Evolutionary conservation across 2,329 filamentous ascomycete genomes (phyloP).

Genomic region (Talaromyces funiculosus): DNA sequence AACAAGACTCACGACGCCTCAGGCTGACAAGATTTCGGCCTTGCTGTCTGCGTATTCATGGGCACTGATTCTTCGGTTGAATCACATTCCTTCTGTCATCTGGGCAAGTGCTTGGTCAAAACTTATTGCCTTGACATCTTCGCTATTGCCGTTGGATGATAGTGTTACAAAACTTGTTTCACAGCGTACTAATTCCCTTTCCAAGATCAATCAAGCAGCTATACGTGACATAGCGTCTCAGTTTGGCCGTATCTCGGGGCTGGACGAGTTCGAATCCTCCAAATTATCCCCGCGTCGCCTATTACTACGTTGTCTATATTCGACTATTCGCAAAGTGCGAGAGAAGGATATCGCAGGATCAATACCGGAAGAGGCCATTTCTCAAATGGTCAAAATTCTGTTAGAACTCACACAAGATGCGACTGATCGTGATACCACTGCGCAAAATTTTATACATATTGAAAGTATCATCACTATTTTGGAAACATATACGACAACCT

Average conservation of each 20-base stretch:
- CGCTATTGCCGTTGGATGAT: conserved; percentile 25
- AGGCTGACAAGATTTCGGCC: conserved; percentile 47
- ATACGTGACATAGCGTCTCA: conserved; percentile 24
- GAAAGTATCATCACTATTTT: conserved; percentile 31
- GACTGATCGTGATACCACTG: neutral
- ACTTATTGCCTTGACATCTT: conserved; percentile 24
- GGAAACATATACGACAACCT: conserved; percentile 32
- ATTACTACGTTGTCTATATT: conserved; percentile 29
- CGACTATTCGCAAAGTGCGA: conserved; percentile 27
- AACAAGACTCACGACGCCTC: conserved; percentile 55
- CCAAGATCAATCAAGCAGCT: conserved; percentile 26
- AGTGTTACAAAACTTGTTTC: conserved; percentile 24
- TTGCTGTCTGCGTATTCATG: conserved; percentile 31
- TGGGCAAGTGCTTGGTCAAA: conserved; percentile 27
- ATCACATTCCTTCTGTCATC: conserved; percentile 24
- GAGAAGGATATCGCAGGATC: conserved; percentile 24
- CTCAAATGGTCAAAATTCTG: conserved; percentile 27
- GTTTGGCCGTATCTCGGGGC: conserved; percentile 22
- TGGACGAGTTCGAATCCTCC: conserved; percentile 17
- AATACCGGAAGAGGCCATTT: conserved; percentile 25
- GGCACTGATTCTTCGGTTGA: conserved; percentile 25
- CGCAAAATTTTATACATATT: conserved; percentile 22
- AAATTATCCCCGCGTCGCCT: conserved; percentile 29
- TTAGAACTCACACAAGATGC: conserved; percentile 18
- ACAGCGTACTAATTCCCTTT: conserved; percentile 21